Conservation (phyloP, 2,329 filamentous ascomycete species). For the Tolypocladium ophioglossoides region DNA sequence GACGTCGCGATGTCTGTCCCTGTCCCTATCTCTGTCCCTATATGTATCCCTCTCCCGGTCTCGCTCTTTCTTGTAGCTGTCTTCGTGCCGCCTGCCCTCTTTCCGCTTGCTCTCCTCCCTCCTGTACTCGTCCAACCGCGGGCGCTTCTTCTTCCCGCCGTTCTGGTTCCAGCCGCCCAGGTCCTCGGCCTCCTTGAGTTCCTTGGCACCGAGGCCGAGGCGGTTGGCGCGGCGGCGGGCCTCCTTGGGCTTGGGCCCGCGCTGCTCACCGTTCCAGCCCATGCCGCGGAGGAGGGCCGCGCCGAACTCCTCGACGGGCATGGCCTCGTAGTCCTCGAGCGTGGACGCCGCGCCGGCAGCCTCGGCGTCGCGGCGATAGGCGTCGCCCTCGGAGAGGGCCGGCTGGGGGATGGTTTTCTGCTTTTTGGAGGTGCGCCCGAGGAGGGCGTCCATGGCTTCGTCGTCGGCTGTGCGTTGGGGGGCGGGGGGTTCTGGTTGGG, state of each 20-base stretch:
- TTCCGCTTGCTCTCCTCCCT: slow-evolving; percentile 32
- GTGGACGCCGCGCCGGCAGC: slow-evolving; percentile 65
- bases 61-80: slow-evolving; percentile 37
- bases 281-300: slow-evolving; percentile 83
- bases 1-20: slow-evolving; percentile 23
- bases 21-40: slow-evolving; percentile 21
- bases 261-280: slow-evolving; percentile 75
- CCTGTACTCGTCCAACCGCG: slow-evolving; percentile 39
- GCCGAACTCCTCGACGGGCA: slow-evolving; percentile 92
- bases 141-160: slow-evolving; percentile 38
- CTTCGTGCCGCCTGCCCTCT: slow-evolving; percentile 29
- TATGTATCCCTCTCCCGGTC: slow-evolving; percentile 32
- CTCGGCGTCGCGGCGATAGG: slow-evolving; percentile 59
- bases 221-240: slow-evolving; percentile 67
- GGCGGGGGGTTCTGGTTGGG: background rate
- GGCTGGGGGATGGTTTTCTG: slow-evolving; percentile 40
- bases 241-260: slow-evolving; percentile 43
- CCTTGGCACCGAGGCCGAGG: slow-evolving; percentile 81
- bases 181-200: slow-evolving; percentile 60
- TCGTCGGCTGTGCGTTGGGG: slow-evolving; percentile 26
- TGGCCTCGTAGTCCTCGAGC: slow-evolving; percentile 74
- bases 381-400: slow-evolving; percentile 46
- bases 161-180: slow-evolving; percentile 73
- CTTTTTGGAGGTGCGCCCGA: slow-evolving; percentile 39
- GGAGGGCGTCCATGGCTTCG: slow-evolving; percentile 55